These are phyloP conservation scores for Viridothelium virens DNA, from an alignment of 495 filamentous ascomycete genomes.

Conservation along the genomic window DNA sequence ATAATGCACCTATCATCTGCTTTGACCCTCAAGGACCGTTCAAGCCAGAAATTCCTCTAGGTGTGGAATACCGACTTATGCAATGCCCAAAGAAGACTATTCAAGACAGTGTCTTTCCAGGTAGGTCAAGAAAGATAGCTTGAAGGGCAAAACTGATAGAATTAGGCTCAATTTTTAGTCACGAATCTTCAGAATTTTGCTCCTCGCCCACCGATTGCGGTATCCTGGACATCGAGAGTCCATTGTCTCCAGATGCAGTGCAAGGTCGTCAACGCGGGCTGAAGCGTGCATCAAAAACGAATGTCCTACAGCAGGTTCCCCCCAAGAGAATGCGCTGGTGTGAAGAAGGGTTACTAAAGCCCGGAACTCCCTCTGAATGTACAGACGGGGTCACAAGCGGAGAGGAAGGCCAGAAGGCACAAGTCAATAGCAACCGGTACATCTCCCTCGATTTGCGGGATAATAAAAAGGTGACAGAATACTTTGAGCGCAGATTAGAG, in stretches of 20 bases:
- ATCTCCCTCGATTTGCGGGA: neutral
- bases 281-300: neutral
- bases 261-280: neutral
- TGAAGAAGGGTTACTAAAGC: neutral
- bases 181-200: neutral
- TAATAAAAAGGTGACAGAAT: conserved; percentile 27
- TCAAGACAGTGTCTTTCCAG: neutral
- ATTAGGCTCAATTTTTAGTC: neutral
- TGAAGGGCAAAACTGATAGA: neutral
- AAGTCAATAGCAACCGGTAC: neutral
- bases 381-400: neutral
- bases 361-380: neutral
- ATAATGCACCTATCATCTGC: neutral
- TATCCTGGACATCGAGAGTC: neutral
- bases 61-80: neutral
- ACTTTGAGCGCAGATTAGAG: conserved; percentile 58
- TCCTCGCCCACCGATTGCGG: neutral
- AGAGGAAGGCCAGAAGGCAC: neutral
- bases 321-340: neutral
- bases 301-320: neutral
- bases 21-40: neutral
- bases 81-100: neutral
- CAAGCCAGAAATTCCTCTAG: neutral
- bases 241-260: neutral
- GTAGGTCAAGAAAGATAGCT: neutral